Conservation (phyloP, 1,284 basidiomycete species). For the Puccinia hordei region DNA sequence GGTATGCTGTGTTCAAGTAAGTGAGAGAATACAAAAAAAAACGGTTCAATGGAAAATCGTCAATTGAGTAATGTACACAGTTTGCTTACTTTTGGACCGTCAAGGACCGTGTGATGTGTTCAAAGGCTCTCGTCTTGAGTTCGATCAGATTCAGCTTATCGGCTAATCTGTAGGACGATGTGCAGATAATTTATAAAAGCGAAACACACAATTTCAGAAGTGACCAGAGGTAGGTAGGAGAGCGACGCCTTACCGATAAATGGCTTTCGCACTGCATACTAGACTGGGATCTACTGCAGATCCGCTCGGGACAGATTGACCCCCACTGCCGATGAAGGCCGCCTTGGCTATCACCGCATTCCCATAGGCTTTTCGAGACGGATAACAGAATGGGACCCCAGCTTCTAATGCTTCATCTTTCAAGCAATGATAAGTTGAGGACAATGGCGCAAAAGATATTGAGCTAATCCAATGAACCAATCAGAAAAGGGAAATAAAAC, state of each 20-base stretch:
- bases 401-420: constrained; percentile 52
- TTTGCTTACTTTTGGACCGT: constrained; percentile 54
- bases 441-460: constrained; percentile 56
- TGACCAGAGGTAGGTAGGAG: background rate
- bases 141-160: constrained; percentile 57
- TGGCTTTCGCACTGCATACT: constrained; percentile 55
- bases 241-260: constrained; percentile 52
- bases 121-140: constrained; percentile 56
- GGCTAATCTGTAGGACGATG: constrained; percentile 52
- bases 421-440: constrained; percentile 55
- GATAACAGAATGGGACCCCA: constrained; percentile 30
- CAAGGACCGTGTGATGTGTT: constrained; percentile 54
- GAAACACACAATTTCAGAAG: background rate
- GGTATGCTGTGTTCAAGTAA: constrained; percentile 50
- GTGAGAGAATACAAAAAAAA: background rate
- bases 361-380: constrained; percentile 1
- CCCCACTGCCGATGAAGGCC: constrained; percentile 35
- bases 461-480: background rate
- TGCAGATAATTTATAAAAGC: background rate
- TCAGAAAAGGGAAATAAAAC: background rate
- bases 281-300: background rate
- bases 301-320: constrained; percentile 23
- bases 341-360: constrained; percentile 15
- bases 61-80: background rate
- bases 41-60: background rate